Evolutionary conservation across 768 basidiomycete genomes (phyloP).

Genomic region (Daedaleopsis nitida): DNA sequence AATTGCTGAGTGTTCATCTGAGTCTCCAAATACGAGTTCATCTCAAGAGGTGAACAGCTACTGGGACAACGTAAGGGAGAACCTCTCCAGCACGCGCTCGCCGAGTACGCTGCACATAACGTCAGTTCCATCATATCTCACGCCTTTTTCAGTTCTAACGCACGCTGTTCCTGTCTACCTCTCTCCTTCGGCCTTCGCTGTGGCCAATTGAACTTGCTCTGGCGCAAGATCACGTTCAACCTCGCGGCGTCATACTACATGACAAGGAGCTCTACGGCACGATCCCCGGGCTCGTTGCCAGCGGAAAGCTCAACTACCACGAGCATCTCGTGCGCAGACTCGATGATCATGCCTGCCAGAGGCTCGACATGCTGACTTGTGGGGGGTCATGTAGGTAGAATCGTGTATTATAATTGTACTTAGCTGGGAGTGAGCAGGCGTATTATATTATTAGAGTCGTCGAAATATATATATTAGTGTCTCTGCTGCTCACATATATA

Average conservation of each 20-base stretch:
- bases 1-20: constrained; percentile 34
- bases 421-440: too few relatives aligned
- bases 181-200: too few relatives aligned
- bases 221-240: constrained; percentile 30
- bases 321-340: constrained; percentile 37
- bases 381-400: too few relatives aligned
- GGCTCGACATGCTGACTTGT: constrained; percentile 38
- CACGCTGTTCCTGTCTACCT: too few relatives aligned
- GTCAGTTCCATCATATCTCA: constrained; percentile 28
- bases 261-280: constrained; percentile 31
- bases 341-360: constrained; percentile 35
- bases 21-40: too few relatives aligned
- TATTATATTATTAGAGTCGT: too few relatives aligned
- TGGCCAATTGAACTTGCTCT: too few relatives aligned
- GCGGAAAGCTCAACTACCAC: constrained; percentile 38
- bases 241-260: constrained; percentile 31
- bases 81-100: constrained; percentile 30
- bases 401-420: too few relatives aligned
- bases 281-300: constrained; percentile 31
- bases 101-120: constrained; percentile 14
- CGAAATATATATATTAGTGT: too few relatives aligned
- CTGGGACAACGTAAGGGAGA: constrained; percentile 38
- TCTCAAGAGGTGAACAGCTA: constrained; percentile 23
- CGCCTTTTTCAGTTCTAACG: too few relatives aligned
- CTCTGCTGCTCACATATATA: too few relatives aligned